phyloP scores from a whole-genome alignment of 306 rosid genomes.

The Myrica gale region DNA sequence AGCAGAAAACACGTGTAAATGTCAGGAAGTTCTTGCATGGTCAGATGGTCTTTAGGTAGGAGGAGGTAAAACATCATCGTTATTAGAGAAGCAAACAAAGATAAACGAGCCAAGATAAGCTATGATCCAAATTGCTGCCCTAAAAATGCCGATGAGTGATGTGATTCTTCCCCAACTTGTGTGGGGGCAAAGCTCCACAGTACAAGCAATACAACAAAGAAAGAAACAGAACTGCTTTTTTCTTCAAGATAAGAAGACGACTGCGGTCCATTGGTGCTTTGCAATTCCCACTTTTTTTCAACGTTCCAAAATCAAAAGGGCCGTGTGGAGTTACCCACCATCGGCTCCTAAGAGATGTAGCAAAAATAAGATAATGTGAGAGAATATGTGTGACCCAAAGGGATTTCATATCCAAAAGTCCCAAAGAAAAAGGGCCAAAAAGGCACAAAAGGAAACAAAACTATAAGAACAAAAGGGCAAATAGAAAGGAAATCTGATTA shows the following conservation, averaged over 20 bases:
- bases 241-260: conserved; percentile 34
- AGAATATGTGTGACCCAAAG: background rate
- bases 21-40: background rate
- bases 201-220: conserved; percentile 23
- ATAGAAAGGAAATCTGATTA: background rate
- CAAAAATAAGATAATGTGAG: background rate
- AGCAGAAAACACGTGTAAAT: background rate
- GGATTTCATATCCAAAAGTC: background rate
- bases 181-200: conserved; percentile 30
- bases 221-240: conserved; percentile 33
- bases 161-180: conserved; percentile 36
- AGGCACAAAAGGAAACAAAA: background rate
- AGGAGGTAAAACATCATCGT: conserved; percentile 24
- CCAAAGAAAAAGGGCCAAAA: background rate
- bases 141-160: conserved; percentile 14
- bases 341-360: conserved; percentile 1
- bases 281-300: conserved; percentile 27
- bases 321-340: conserved; percentile 6
- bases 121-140: conserved; percentile 23
- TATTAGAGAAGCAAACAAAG: conserved; percentile 27
- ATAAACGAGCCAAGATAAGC: conserved; percentile 8
- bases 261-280: conserved; percentile 34
- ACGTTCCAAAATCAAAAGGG: conserved; percentile 32
- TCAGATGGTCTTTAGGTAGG: background rate
- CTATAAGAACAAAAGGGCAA: background rate